Evolutionary conservation across 1,284 basidiomycete species (phyloP), one percentile per base, ranked within the genome.

Genomic region (Amylostereum areolatum): DNA sequence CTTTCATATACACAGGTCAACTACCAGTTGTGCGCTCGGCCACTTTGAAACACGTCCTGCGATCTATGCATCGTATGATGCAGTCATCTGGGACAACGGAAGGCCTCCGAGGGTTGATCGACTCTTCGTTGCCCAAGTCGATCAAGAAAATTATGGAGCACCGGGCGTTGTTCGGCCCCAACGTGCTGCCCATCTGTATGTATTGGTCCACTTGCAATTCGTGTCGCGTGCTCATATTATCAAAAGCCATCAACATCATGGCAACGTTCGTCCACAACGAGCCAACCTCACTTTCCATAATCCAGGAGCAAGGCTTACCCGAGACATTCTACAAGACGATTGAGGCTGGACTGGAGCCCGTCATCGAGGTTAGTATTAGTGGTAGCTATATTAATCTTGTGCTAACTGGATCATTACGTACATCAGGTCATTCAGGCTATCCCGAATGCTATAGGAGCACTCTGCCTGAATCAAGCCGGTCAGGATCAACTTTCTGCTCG

Each of bases 211-310:
- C 11, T 47, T 7, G 43, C 18, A 7, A 3, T 47, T 30, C 46
- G 8, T 52, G 34, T 54, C 44, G 24, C n/a, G 32, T 45, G 29
- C 27, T 43, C n/a, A 48, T 24, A 47, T 28, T 60, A 51, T 58
- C 31, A 35, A 18, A 61, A 90, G 92, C 92, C 1, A 92, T 97
- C 74, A 96, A 96, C 68, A 91, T 97, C 64, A 94, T 97, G 86
- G 86, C 96, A 4, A 95, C 94, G 0, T 98, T 99, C 66, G 87
- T 99, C 12, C 96, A 99, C 74, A 99, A 98, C 61, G 97, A 99
- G 68, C 97, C 97, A 8, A 98, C 96, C 0, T 97, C 92, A 10
- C 74, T 99, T 49, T 73, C 82, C 1, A 89, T 95, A 46, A 85
- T 99, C 35, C 97, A 99, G 67, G 97, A 99, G 67, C 80, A 85